A percentile compares a stretch with the other conserved stretches of the same genome.
phyloP scores from a whole-genome alignment of 1,284 basidiomycete genomes.

The Thecaphora thlaspeos region DNA sequence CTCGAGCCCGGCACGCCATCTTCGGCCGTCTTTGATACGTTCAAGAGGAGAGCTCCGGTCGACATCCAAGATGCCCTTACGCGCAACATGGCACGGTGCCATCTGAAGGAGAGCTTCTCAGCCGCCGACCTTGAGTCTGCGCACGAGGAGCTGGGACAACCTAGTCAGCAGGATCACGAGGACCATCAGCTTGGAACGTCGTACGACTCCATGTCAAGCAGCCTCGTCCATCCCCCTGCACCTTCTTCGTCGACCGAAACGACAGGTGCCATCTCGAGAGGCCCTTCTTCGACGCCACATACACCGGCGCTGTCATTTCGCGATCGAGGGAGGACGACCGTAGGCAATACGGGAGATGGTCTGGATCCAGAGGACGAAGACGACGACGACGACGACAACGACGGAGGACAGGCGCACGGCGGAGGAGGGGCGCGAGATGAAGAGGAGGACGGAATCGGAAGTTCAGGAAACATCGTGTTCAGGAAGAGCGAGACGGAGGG shows the following conservation, averaged over 20 bases:
- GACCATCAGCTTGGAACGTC: not conserved
- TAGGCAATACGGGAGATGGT: constrained; percentile 43
- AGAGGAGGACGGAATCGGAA: constrained; percentile 8
- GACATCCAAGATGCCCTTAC: not conserved
- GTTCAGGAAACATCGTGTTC: constrained; percentile 69
- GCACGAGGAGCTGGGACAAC: no score
- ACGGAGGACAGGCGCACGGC: not conserved
- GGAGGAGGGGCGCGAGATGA: not conserved
- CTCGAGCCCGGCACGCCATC: constrained; percentile 19
- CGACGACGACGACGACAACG: not conserved
- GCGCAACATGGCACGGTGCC: constrained; percentile 2
- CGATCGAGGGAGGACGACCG: constrained; percentile 18
- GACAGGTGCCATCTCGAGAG: no score
- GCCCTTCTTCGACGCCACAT: no score
- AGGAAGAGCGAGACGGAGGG: constrained; percentile 65
- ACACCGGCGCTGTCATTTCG: not conserved
- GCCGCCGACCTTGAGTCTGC: not conserved
- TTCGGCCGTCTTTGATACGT: constrained; percentile 37
- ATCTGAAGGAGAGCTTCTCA: not conserved
- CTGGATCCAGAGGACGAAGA: constrained; percentile 40
- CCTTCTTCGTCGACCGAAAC: no score
- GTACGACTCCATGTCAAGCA: not conserved
- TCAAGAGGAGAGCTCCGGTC: not conserved
- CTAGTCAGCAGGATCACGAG: not conserved
- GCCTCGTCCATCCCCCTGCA: not conserved